These are phyloP conservation scores for Tetrahymena malaccensis DNA, from an alignment of 73 alveolate genomes.

Conservation along the genomic window DNA sequence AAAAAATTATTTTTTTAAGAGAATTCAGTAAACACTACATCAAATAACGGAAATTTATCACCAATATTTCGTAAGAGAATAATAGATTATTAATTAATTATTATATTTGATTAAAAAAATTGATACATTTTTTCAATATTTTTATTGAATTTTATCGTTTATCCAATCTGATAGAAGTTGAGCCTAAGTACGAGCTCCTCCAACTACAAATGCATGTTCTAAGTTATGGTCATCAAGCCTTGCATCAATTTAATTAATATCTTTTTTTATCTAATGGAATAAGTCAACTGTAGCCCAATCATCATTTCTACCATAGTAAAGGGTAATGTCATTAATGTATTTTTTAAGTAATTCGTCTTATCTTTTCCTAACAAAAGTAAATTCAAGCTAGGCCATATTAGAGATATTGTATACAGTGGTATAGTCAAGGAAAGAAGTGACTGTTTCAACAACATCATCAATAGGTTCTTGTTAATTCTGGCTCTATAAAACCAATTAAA, in stretches of 20 bases:
- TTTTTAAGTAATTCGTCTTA: background rate
- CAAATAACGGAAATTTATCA: too few species aligned
- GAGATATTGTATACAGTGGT: background rate
- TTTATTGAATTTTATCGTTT: background rate
- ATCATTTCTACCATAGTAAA: background rate
- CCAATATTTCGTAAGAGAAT: too few species aligned
- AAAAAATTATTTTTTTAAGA: too few species aligned
- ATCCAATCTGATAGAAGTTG: background rate
- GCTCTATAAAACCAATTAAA: background rate
- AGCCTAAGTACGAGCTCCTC: background rate
- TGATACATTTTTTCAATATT: background rate
- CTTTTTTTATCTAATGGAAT: background rate
- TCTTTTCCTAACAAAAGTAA: background rate
- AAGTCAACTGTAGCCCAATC: background rate
- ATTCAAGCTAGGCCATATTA: background rate
- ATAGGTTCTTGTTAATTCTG: background rate
- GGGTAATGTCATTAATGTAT: background rate
- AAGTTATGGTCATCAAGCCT: background rate
- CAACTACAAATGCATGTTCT: background rate
- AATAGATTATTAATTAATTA: too few species aligned
- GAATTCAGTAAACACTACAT: too few species aligned
- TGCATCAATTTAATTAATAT: background rate
- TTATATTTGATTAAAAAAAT: too few species aligned
- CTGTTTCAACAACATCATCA: background rate
- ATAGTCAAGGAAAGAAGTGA: background rate